Base-by-base conservation (phyloP, 129 eudicot species). In the Solidago caesia region DNA sequence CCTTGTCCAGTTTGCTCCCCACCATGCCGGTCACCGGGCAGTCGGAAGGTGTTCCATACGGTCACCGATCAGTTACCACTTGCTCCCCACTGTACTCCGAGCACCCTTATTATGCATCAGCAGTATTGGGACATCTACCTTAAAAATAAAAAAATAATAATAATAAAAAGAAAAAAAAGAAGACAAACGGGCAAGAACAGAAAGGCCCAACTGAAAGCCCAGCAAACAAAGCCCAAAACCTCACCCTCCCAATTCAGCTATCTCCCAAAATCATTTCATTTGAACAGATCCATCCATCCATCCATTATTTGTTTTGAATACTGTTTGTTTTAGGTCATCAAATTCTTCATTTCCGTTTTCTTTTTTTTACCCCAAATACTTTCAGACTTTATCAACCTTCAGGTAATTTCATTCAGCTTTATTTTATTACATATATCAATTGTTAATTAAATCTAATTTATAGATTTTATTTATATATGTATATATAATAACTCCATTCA, bases 201-300 rank as follows among this genome's bases (percentile, higher is more conserved):
- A 67, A 44, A 45, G 58, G 45, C 77, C 48, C 53, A 4, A 7
- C 2, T 13, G 6, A 49, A 76, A 68, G 67, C 74, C 80, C 73
- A 67, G 8, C 7, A 55, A 76, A 26, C 47, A 0, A 76, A 76
- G 73, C 73, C 80, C 80, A 55, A 76, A 67, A 44, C 44, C 10
- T 27, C 67, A 29, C 57, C 67, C 21, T 21, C 73, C 79, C 55
- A 52, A 75, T 15, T 66, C 8, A 6, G n/a, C 51, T 16, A 53
- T 29, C 52, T 5, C 48, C 70, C 55, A 2, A 74, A 16, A 47
- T 33, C 48, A 58, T 42, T 39, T n/a, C 67, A 48, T 12, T 10
- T 1, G 0, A 33, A 33, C 39, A 33, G 2, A n/a, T 8, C 16
- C 33, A n/a, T 57, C 60, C 6, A 49, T 15, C 71, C 14, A 53